Base-by-base conservation (phyloP, 2,329 filamentous ascomycete species). In the Sphaerulina vaccinii region DNA sequence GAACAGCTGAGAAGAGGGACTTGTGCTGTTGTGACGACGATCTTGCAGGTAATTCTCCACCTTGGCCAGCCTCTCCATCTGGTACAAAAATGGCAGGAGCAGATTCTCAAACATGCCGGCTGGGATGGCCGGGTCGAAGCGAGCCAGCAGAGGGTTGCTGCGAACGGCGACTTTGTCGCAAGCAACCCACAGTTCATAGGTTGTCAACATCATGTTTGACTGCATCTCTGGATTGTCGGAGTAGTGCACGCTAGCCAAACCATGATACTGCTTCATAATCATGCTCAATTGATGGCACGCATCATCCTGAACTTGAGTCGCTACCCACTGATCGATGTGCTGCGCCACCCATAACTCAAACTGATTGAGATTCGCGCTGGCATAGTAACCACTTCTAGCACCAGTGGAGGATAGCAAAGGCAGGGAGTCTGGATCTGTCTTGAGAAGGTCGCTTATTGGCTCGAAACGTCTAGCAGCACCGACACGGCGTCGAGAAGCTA, bases 111-210 rank as follows among this genome's bases (percentile, higher is more conserved):
- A 66, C 0, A 79, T 61, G 2, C 75, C 69, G 0, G 77, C 66
- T 0, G 65, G 56, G 45, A 88, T 79, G 0, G 71, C 68, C 0
- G 82, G 80, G n/a, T 77, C 71, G 42, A 77, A 83, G 0, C 79
- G 66, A 0, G 44, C 24, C 0, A 88, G 66, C 0, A 85, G 62
- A 0, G 77, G 75, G 40, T 72, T 81, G 0, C 55, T 54, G 0
- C 38, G 10, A 0, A 72, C 66, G 0, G 78, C 76, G 15, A 62
- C 65, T 13, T 68, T 60, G 55, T 88, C 84, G 63, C 86, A 74
- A 1, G 63, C 59, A 2, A 78, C 64, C 84, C 83, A 88, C 0
- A 84, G 56, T 41, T 81, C 77, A 61, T 86, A 75, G 0, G 81
- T 24, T 6, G 68, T 73, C 1, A 87, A 70, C 0, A 86, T 65